Base-by-base conservation (phyloP, 2,329 filamentous ascomycete species). In the Aspergillus pseudoterreus region DNA sequence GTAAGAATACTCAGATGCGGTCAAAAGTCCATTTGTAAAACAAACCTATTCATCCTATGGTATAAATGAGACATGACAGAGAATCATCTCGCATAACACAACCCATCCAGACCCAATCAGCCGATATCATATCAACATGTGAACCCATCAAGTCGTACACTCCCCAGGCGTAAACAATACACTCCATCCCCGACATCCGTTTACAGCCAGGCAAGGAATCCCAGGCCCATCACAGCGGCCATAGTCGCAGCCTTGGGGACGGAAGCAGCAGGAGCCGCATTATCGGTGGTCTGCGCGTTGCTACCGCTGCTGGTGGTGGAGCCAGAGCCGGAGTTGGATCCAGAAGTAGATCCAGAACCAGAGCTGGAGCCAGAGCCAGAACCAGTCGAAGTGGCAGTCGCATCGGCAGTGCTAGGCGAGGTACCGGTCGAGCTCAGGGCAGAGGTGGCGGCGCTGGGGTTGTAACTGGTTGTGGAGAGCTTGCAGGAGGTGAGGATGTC, bases 401-500 rank as follows among this genome's bases (percentile, higher is more conserved):
- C 39, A 33, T 35, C 19, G 15, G 46, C 14, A n/a, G 41, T 17
- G 14, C 45, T 35, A 22, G 49, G n/a, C 11, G 47, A 15, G 22
- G 43, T 48, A 9, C 27, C 11, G 14, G 43, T 45, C 8, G 48
- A 49, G 46, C 35, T 57, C 19, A 53, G 35, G 39, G 49, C 56
- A 2, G 55, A 51, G 9, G 63, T 63, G 33, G 63, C 56, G 32
- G 59, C 57, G 12, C 58, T 54, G 14, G 64, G 38, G 32, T 59
- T 59, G 47, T 62, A 68, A 17, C 57, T 61, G 9, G 63, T 69
- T 9, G 63, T 65, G 15, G 49, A 59, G 24, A 68, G 53, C 9
- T 49, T 50, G 56, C 66, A 69, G 21, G 58, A 61, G 42, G 45
- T 53, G n/a, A 68, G 60, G 27, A 69, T 63, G 11, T 65, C 59